These are phyloP conservation scores for Rubroboletus pulcherrimus DNA, from an alignment of 768 basidiomycete genomes.

Conservation along the genomic window DNA sequence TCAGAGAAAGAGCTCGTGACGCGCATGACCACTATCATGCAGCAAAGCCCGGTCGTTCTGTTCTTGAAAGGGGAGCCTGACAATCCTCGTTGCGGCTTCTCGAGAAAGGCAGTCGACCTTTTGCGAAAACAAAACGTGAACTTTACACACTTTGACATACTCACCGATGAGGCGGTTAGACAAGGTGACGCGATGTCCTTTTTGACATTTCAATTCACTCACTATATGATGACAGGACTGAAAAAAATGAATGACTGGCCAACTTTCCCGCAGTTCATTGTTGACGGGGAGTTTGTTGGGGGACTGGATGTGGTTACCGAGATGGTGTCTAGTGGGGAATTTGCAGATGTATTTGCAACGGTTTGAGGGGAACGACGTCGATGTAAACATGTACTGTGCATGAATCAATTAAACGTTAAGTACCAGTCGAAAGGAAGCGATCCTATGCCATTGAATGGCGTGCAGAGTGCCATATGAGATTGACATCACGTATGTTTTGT, in stretches of 20 bases:
- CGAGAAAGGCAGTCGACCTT: slow-evolving; percentile 65
- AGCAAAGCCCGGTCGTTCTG: slow-evolving; percentile 69
- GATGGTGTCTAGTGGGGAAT: slow-evolving; percentile 79
- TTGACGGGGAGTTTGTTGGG: slow-evolving; percentile 91
- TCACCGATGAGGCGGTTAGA: slow-evolving; percentile 75
- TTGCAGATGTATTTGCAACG: slow-evolving; percentile 43
- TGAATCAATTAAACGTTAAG: background rate
- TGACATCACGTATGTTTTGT: background rate
- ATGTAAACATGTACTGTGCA: background rate
- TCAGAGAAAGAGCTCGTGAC: slow-evolving; percentile 61
- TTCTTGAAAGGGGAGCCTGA: slow-evolving; percentile 91
- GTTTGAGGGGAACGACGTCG: background rate
- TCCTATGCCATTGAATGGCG: background rate
- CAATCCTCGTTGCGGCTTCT: slow-evolving; percentile 81
- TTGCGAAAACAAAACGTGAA: slow-evolving; percentile 59
- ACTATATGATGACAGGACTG: slow-evolving; percentile 43
- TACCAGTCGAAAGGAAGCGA: background rate
- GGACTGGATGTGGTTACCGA: slow-evolving; percentile 91
- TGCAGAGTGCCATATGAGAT: background rate
- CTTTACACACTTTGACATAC: slow-evolving; percentile 80
- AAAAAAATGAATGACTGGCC: slow-evolving; percentile 87
- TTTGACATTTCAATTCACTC: background rate
- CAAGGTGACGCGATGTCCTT: slow-evolving; percentile 51
- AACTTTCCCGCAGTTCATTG: slow-evolving; percentile 81
- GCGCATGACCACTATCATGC: slow-evolving; percentile 72